phyloP scores from a whole-genome alignment of 2,329 filamentous ascomycete species.

The Penicillium sp. region DNA sequence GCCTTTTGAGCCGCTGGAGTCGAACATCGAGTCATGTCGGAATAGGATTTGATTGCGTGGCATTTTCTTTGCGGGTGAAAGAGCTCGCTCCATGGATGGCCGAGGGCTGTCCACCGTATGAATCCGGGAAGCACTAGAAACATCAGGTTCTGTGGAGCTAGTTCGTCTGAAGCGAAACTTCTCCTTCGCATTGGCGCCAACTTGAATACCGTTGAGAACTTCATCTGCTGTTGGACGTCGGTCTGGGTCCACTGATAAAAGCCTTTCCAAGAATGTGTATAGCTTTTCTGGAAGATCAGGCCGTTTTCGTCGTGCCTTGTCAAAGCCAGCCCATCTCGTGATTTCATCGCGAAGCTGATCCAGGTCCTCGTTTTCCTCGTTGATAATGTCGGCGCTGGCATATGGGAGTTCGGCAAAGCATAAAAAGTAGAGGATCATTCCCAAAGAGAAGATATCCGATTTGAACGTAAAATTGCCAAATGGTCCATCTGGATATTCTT shows the following conservation, averaged over 20 bases:
- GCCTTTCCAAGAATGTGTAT: conserved; percentile 73
- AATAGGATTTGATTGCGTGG: conserved; percentile 18
- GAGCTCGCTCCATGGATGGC: conserved; percentile 24
- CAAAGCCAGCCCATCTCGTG: conserved; percentile 77
- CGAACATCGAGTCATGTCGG: conserved; percentile 26
- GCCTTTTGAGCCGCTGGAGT: conserved; percentile 16
- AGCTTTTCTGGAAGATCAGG: conserved; percentile 80
- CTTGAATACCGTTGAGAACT: conserved; percentile 71
- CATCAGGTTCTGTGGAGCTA: conserved; percentile 30
- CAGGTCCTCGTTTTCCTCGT: conserved; percentile 89
- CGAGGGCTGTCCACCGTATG: conserved; percentile 37
- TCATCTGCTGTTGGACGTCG: conserved; percentile 80
- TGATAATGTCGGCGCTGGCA: conserved; percentile 69
- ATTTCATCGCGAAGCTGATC: conserved; percentile 83
- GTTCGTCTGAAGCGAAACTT: conserved; percentile 37
- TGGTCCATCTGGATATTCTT: conserved; percentile 56
- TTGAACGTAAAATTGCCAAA: conserved; percentile 95
- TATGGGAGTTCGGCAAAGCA: conserved; percentile 91
- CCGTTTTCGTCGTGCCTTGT: conserved; percentile 66
- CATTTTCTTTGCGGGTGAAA: conserved; percentile 26
- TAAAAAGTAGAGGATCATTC: conserved; percentile 98
- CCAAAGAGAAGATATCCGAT: conserved; percentile 94
- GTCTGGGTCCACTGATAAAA: conserved; percentile 70
- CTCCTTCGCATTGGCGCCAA: conserved; percentile 51
- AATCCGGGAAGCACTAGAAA: conserved; percentile 33